Evolutionary conservation across 345 rosid genomes (phyloP), one percentile per base, ranked within the genome.

Genomic region (Erysimum cheiranthoides): DNA sequence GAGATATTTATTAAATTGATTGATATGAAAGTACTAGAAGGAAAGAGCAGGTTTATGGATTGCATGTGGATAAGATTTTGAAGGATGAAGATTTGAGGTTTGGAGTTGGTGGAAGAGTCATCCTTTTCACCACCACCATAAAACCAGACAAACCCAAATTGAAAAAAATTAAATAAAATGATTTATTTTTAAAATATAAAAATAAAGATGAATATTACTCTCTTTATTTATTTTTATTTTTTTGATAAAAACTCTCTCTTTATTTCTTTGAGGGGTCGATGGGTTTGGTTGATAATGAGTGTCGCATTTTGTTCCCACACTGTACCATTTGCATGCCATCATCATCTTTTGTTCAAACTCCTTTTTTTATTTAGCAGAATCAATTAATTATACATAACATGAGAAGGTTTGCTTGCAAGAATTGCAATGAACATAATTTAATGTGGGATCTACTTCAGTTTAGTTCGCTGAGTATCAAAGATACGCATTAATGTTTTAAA

Each of bases 21-120:
- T 52, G 56, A 36, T 53, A 59, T 75, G 45, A 38, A 57, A 56
- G 16, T 73, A 21, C 25, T 21, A 17, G 71, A 67, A 49, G 53
- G 43, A 67, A 58, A 38, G 58, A 59, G 64, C 28, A 65, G 30
- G 57, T 74, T 47, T 74, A 35, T 66, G 56, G 77, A 68, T 38
- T 62, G 71, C 61, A 70, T 68, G 34, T 73, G 82, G 84, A 84
- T 84, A 84, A 81, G 84, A 76, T 74, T 49, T 73, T 27, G 51
- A 52, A 81, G 85, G 80, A 76, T 54, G 62, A 70, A 76, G 65
- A 56, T 50, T 50, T 67, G 31, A 57, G 34, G 64, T 62, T 66
- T 61, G 73, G 78, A 82, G 87, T 84, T 80, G 87, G 85, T 84
- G 77, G 81, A 72, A 78, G 57, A 73, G 59, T 68, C 80, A 75